Conservation (phyloP, 2,329 filamentous ascomycete genomes). For the Pyricularia grisea region DNA sequence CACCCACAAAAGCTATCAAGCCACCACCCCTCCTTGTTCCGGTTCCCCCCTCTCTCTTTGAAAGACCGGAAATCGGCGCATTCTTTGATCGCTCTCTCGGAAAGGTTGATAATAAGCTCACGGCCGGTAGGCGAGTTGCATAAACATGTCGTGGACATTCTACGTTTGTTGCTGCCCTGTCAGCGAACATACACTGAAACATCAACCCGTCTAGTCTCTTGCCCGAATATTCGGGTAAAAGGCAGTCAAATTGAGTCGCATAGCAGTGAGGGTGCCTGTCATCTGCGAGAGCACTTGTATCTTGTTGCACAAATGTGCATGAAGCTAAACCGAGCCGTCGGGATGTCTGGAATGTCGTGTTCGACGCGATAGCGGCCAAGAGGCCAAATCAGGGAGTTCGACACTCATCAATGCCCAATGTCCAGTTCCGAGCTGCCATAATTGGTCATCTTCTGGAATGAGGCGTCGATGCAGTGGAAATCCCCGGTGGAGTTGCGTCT, state of each 20-base stretch:
- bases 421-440: neutral
- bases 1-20: neutral
- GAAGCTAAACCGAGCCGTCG: constrained; percentile 3
- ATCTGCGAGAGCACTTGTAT: neutral
- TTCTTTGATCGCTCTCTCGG: neutral
- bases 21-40: neutral
- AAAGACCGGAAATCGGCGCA: neutral
- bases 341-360: constrained; percentile 1
- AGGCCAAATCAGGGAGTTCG: neutral
- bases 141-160: neutral
- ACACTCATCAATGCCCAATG: neutral
- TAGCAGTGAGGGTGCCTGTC: neutral
- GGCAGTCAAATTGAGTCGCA: neutral
- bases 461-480: neutral
- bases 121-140: neutral
- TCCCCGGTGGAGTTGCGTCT: neutral
- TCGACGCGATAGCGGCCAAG: neutral
- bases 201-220: neutral
- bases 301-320: constrained; percentile 2
- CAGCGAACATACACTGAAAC: neutral
- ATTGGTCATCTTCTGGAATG: neutral
- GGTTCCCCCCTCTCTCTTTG: neutral
- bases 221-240: neutral
- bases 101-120: neutral
- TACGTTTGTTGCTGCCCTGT: neutral